phyloP scores from a whole-genome alignment of 768 basidiomycete genomes.

The Pisolithus sp. region DNA sequence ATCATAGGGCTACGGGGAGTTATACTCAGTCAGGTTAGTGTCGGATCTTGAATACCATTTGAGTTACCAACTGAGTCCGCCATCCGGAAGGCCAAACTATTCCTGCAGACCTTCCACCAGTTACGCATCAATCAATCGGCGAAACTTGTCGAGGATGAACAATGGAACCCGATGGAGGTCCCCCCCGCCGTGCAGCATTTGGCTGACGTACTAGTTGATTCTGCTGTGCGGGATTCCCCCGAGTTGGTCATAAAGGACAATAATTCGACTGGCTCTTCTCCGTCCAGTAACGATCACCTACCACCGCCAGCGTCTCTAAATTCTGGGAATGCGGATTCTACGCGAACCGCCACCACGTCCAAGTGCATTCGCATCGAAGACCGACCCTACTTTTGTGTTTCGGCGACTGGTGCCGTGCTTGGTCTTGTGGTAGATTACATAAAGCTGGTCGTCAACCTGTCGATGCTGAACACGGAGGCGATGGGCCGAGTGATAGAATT shows the following conservation, averaged over 20 bases:
- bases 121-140: conserved; percentile 71
- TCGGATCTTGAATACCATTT: not conserved
- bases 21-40: conserved; percentile 69
- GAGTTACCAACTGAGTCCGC: not conserved
- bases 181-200: conserved; percentile 57
- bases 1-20: conserved; percentile 88
- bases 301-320: conserved; percentile 17
- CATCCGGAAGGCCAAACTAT: conserved; percentile 65
- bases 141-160: conserved; percentile 91
- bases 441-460: conserved; percentile 78
- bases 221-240: conserved; percentile 75
- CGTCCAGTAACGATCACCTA: conserved; percentile 11
- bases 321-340: conserved; percentile 16
- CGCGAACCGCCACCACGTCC: conserved; percentile 25
- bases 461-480: conserved; percentile 88
- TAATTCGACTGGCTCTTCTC: not conserved
- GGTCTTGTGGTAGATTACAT: conserved; percentile 78
- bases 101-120: conserved; percentile 84
- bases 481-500: conserved; percentile 94
- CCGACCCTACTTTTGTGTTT: conserved; percentile 75
- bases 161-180: conserved; percentile 80
- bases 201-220: conserved; percentile 69
- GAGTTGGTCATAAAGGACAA: conserved; percentile 46
- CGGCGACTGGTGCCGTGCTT: conserved; percentile 74
- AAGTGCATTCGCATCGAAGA: conserved; percentile 80